These are phyloP conservation scores for Ogataea wickerhamii DNA, from an alignment of 805 yeast species.

Conservation along the genomic window DNA sequence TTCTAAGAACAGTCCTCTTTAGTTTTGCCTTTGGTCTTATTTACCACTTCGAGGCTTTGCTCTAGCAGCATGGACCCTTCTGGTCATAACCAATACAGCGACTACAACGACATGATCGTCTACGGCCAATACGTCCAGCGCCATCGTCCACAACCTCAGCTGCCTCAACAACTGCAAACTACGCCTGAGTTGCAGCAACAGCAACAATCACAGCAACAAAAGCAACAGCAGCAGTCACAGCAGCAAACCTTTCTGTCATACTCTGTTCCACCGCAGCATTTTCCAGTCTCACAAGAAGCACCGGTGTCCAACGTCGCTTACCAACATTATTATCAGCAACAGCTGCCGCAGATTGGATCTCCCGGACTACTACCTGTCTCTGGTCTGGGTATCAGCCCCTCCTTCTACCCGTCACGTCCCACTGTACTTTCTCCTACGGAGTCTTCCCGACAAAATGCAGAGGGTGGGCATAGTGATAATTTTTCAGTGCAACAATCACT, in stretches of 20 bases:
- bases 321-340: conserved; percentile 6
- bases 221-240: conserved; percentile 5
- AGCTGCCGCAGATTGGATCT: not conserved
- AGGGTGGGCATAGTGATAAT: not conserved
- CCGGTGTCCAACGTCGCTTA: conserved; percentile 1
- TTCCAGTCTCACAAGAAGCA: not conserved
- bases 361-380: conserved; percentile 1
- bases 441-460: not conserved
- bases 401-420: conserved; percentile 9
- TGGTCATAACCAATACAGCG: not conserved
- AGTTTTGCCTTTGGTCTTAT: no score
- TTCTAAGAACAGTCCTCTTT: not conserved
- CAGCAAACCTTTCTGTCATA: no score
- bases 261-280: conserved; percentile 1
- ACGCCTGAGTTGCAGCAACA: conserved; percentile 5
- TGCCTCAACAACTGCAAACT: conserved; percentile 5
- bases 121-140: not conserved
- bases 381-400: conserved; percentile 3
- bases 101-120: conserved; percentile 2
- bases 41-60: not conserved
- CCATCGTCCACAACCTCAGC: conserved; percentile 4
- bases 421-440: not conserved
- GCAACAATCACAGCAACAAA: conserved; percentile 8
- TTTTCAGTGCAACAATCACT: not conserved
- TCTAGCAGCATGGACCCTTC: conserved; percentile 1